Conservation (phyloP, 1,284 basidiomycete genomes). For the Pyrrhoderma lamaoense region DNA sequence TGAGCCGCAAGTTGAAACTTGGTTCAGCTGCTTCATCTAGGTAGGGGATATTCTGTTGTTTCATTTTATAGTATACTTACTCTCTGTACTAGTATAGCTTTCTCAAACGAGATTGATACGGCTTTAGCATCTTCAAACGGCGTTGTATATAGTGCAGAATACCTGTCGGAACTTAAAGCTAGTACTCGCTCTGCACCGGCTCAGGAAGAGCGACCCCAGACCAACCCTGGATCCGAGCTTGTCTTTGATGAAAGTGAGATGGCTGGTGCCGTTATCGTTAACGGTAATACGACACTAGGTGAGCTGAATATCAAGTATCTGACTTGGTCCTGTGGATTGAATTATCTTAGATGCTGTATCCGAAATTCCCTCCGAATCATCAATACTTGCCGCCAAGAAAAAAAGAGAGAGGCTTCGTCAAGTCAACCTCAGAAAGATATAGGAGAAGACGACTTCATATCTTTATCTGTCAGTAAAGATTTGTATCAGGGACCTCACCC, state of each 20-base stretch:
- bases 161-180: conserved; percentile 79
- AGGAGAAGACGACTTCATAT: conserved; percentile 74
- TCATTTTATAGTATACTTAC: conserved; percentile 2
- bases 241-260: conserved; percentile 39
- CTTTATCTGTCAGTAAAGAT: conserved; percentile 59
- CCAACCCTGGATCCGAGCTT: conserved; percentile 43
- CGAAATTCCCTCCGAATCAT: conserved; percentile 68
- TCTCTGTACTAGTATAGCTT: conserved; percentile 22
- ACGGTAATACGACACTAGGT: conserved; percentile 7
- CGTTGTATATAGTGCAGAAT: conserved; percentile 68
- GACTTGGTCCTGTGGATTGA: conserved; percentile 9
- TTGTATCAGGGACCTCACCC: conserved; percentile 74
- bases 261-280: conserved; percentile 32
- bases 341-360: conserved; percentile 28
- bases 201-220: conserved; percentile 28
- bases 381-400: conserved; percentile 73
- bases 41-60: conserved; percentile 16
- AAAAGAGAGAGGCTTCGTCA: conserved; percentile 60
- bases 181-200: conserved; percentile 61
- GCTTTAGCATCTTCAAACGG: conserved; percentile 37
- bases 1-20: conserved; percentile 58
- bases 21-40: conserved; percentile 43
- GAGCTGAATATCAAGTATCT: neutral
- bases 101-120: conserved; percentile 39
- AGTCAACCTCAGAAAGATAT: conserved; percentile 20